Base-by-base conservation (phyloP, 176 grass and related monocot species). In the Neostapfia colusana region DNA sequence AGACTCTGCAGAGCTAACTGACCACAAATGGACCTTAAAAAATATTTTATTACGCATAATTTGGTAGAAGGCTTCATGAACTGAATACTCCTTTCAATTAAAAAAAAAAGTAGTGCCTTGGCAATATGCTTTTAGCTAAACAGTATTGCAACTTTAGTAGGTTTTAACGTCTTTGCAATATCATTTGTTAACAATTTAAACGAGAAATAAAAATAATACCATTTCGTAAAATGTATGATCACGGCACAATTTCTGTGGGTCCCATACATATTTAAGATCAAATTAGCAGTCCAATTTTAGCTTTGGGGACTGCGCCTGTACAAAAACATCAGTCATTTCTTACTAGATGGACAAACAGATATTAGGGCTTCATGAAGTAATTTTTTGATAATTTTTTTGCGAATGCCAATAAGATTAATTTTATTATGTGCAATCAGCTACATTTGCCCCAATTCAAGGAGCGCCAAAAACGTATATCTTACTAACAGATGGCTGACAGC, bases 51-150 rank as follows among this genome's bases (percentile, higher is more conserved):
- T 7, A 38, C n/a, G 55, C 39, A 18, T 20, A 58, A 24, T 67
- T 82, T 44, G 63, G 65, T 27, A 39, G 63, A 27, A 83, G 16
- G 38, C 37, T 57, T 67, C 73, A 83, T 56, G 39, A 83, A 48
- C 50, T 59, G 14, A 67, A 74, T 75, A 58, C 2, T 56, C n/a
- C 8, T 25, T 58, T 25, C 10, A 27, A 27, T 3, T 3, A 28
- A 13, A 23, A 56, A 60, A 4, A 60, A 57, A 11, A 6, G 12
- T 6, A 13, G 8, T 18, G 23, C 10, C 8, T 25, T 25, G 8
- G 21, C 8, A 55, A 55, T 9, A 55, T 55, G 8, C 8, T 58
- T 20, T 51, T 17, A 20, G 16, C 6, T 12, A 45, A 45, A 13
- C 10, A 45, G 3, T 51, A 20, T 51, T 51, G 6, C 49, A 51